Evolutionary conservation across 805 yeast species (phyloP).

Genomic region (Isabelozyma pseudorhagii): DNA sequence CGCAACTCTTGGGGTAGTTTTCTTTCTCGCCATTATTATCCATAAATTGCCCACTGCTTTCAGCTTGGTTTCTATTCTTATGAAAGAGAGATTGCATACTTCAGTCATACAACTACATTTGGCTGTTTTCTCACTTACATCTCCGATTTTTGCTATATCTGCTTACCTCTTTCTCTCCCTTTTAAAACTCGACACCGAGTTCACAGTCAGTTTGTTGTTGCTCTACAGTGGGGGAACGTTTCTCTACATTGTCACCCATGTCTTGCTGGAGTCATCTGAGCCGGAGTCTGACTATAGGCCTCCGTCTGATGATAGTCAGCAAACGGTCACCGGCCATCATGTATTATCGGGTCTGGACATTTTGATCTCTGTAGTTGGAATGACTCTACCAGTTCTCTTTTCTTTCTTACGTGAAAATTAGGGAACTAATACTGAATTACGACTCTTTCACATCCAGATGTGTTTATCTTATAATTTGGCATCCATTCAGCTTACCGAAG

Average conservation of each 20-base stretch:
- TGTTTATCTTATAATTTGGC: neutral
- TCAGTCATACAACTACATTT: slow-evolving; percentile 44
- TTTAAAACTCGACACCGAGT: slow-evolving; percentile 24
- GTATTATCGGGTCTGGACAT: slow-evolving; percentile 11
- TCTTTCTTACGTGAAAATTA: slow-evolving; percentile 17
- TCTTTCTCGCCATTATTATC: slow-evolving; percentile 58
- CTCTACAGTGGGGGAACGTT: slow-evolving; percentile 73
- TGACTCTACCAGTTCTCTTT: slow-evolving; percentile 23
- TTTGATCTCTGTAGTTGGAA: slow-evolving; percentile 17
- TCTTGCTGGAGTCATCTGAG: slow-evolving; percentile 40
- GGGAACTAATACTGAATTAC: neutral
- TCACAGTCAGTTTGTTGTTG: slow-evolving; percentile 52
- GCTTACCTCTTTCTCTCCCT: slow-evolving; percentile 42
- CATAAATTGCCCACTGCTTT: slow-evolving; percentile 78
- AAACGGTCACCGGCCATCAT: slow-evolving; percentile 1
- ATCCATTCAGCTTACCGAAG: no score
- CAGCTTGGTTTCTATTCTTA: slow-evolving; percentile 56
- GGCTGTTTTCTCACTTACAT: slow-evolving; percentile 51
- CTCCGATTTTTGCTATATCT: slow-evolving; percentile 58
- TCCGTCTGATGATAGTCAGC: slow-evolving; percentile 5
- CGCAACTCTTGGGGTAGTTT: slow-evolving; percentile 37
- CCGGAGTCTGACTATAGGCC: neutral
- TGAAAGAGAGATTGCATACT: slow-evolving; percentile 32
- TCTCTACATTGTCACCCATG: slow-evolving; percentile 66
- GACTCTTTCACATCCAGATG: neutral